Evolutionary conservation across 805 yeast species (phyloP).

Genomic region (Barnettozyma salicaria): DNA sequence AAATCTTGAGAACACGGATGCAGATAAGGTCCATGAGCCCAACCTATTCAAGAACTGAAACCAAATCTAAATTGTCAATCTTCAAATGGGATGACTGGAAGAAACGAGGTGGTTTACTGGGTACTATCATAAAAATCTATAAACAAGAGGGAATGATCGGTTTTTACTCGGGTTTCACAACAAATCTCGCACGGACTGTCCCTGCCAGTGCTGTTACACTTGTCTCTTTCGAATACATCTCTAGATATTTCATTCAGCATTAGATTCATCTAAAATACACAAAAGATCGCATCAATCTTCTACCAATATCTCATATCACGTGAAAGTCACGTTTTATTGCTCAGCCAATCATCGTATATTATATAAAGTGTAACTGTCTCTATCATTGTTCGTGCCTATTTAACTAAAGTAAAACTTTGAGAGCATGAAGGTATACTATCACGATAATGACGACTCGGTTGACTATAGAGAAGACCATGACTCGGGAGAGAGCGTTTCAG

Average conservation of each 20-base stretch:
- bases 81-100: conserved; percentile 5
- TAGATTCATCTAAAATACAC: background rate
- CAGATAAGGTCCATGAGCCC: conserved; percentile 45
- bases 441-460: conserved; percentile 52
- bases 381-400: too few species aligned
- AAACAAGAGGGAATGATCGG: conserved; percentile 70
- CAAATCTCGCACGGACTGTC: conserved; percentile 83
- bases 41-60: conserved; percentile 10
- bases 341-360: too few species aligned
- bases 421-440: conserved; percentile 55
- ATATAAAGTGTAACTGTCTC: too few species aligned
- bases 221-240: conserved; percentile 80
- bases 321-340: background rate
- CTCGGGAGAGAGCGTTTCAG: conserved; percentile 54
- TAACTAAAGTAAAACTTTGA: too few species aligned
- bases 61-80: conserved; percentile 14
- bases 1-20: conserved; percentile 84
- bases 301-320: conserved; percentile 1
- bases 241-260: conserved; percentile 18
- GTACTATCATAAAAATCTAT: conserved; percentile 27
- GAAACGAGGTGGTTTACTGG: conserved; percentile 18
- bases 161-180: conserved; percentile 83
- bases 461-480: conserved; percentile 69
- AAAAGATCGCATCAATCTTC: too few species aligned
- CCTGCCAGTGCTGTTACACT: conserved; percentile 96